These are phyloP conservation scores for Neurospora sp. DNA, from an alignment of 495 filamentous ascomycete species.

Conservation along the genomic window DNA sequence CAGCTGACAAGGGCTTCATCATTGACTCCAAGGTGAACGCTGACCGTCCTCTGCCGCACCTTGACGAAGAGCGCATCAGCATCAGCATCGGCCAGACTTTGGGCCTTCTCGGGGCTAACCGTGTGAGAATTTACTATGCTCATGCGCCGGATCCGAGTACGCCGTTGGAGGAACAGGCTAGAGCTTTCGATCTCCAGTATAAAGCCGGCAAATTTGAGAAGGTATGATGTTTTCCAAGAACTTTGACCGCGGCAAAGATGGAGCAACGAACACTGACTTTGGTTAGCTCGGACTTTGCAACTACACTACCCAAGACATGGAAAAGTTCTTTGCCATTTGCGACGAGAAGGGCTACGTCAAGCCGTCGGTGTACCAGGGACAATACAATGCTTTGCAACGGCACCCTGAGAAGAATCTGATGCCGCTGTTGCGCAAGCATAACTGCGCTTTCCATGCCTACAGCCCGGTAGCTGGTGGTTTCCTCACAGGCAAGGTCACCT, in stretches of 20 bases:
- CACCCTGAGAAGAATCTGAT: constrained; percentile 30
- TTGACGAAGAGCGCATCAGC: constrained; percentile 5
- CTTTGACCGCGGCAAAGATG: neutral
- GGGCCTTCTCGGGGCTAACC: constrained; percentile 2
- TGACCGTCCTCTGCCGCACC: neutral
- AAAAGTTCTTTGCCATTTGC: constrained; percentile 31
- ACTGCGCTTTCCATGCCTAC: constrained; percentile 32
- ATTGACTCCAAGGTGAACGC: constrained; percentile 17
- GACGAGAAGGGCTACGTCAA: constrained; percentile 31
- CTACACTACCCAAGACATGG: constrained; percentile 29
- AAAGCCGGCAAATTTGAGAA: constrained; percentile 25
- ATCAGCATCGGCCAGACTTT: constrained; percentile 13
- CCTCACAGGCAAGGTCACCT: constrained; percentile 17
- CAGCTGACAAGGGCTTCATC: constrained; percentile 12
- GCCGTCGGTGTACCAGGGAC: constrained; percentile 40
- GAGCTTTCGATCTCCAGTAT: constrained; percentile 29
- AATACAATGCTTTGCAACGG: constrained; percentile 35
- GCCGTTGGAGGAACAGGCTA: constrained; percentile 32
- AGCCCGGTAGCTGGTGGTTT: constrained; percentile 18
- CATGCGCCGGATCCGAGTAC: constrained; percentile 30
- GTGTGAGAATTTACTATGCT: constrained; percentile 25
- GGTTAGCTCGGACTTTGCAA: constrained; percentile 36
- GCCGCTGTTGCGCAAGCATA: constrained; percentile 31
- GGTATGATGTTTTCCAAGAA: neutral
- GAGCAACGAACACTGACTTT: neutral